These are phyloP conservation scores for Neurospora sp. DNA, from an alignment of 495 filamentous ascomycete species.

Conservation along the genomic window DNA sequence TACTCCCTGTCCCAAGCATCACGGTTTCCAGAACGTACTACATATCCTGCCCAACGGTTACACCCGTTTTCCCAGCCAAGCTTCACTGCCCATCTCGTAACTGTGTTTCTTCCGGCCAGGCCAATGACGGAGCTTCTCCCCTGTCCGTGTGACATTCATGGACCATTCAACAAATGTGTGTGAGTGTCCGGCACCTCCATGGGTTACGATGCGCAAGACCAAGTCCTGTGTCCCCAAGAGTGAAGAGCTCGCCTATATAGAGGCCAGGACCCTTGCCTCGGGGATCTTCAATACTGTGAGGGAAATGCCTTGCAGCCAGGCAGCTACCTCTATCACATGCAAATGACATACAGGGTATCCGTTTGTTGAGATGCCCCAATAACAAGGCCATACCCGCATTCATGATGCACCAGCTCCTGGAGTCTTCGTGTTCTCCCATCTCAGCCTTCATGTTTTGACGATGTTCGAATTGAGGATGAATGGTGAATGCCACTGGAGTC, in stretches of 20 bases:
- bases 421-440: background rate
- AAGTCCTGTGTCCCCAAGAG: background rate
- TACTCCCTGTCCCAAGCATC: background rate
- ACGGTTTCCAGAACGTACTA: background rate
- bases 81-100: background rate
- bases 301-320: background rate
- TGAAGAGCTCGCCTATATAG: background rate
- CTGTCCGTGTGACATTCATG: background rate
- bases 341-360: accelerated
- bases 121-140: background rate
- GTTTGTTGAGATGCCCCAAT: background rate
- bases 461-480: background rate
- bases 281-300: background rate
- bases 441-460: background rate
- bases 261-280: background rate
- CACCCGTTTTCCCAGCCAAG: background rate
- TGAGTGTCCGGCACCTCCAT: background rate
- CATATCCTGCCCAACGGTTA: background rate
- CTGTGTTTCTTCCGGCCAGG: background rate
- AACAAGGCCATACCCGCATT: background rate
- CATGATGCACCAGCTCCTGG: background rate
- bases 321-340: background rate
- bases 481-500: background rate
- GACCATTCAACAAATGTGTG: background rate
- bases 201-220: background rate